Conservation (phyloP, 345 rosid genomes). For the Salix viminalis region DNA sequence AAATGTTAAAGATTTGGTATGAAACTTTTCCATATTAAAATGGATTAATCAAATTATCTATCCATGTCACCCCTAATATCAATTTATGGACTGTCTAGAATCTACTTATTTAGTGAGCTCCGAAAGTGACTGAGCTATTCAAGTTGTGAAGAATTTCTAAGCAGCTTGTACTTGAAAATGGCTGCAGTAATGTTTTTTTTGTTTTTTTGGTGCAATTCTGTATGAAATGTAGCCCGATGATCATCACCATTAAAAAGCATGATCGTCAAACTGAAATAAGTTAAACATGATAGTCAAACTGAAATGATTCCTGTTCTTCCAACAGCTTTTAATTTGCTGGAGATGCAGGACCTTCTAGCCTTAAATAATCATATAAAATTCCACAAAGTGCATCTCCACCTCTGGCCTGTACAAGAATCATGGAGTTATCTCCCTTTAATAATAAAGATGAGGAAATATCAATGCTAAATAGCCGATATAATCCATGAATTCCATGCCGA, state of each 20-base stretch:
- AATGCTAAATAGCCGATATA: constrained; percentile 21
- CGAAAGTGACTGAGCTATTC: too few species aligned
- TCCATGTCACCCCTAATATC: background rate
- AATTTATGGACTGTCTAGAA: background rate
- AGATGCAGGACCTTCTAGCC: constrained; percentile 36
- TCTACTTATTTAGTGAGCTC: background rate
- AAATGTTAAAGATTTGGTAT: background rate
- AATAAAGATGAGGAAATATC: constrained; percentile 24
- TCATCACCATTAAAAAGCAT: background rate
- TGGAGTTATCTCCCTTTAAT: constrained; percentile 30
- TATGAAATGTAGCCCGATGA: background rate
- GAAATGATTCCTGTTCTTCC: background rate
- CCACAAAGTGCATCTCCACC: constrained; percentile 33
- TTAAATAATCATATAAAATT: constrained; percentile 31
- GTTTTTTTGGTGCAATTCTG: background rate
- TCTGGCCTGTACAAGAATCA: constrained; percentile 28
- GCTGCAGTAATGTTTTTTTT: background rate
- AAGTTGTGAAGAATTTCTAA: background rate
- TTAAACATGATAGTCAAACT: constrained; percentile 1
- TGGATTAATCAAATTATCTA: background rate
- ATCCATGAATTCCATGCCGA: constrained; percentile 38
- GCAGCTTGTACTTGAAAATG: background rate
- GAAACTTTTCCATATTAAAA: background rate
- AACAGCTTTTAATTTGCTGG: background rate
- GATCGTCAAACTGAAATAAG: background rate